Evolutionary conservation across 306 rosid genomes (phyloP).

Genomic region (Adenanthera pavonina): DNA sequence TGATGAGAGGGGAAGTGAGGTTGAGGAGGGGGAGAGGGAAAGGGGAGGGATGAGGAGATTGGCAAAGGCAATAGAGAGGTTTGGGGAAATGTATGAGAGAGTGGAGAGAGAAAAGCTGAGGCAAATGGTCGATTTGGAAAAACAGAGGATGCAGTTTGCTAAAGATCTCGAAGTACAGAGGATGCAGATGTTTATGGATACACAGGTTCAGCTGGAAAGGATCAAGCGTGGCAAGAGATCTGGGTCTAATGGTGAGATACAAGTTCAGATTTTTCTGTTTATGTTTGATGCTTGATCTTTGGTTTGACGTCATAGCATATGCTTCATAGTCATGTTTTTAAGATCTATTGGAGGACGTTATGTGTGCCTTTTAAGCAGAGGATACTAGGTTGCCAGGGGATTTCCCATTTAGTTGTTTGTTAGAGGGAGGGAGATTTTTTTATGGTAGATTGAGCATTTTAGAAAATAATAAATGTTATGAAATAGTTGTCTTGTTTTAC

Average conservation of each 20-base stretch:
- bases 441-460: constrained; percentile 17
- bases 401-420: constrained; percentile 33
- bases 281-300: not conserved
- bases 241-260: constrained; percentile 69
- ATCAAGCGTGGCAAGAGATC: constrained; percentile 90
- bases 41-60: constrained; percentile 76
- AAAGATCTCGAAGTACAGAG: constrained; percentile 92
- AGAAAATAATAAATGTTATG: constrained; percentile 29
- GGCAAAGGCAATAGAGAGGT: constrained; percentile 85
- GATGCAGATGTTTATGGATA: constrained; percentile 91
- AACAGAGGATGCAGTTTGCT: constrained; percentile 92
- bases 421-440: constrained; percentile 4
- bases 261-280: not conserved
- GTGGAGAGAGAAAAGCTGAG: constrained; percentile 86
- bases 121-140: constrained; percentile 96
- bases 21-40: constrained; percentile 55
- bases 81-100: constrained; percentile 84
- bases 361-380: constrained; percentile 14
- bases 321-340: constrained; percentile 17
- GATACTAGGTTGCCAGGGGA: constrained; percentile 30
- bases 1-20: constrained; percentile 47
- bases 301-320: not conserved
- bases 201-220: constrained; percentile 92
- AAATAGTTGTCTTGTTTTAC: constrained; percentile 36
- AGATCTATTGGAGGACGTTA: constrained; percentile 6